These are phyloP conservation scores for Madurella mycetomatis DNA, from an alignment of 2,329 filamentous ascomycete species.

Conservation along the genomic window DNA sequence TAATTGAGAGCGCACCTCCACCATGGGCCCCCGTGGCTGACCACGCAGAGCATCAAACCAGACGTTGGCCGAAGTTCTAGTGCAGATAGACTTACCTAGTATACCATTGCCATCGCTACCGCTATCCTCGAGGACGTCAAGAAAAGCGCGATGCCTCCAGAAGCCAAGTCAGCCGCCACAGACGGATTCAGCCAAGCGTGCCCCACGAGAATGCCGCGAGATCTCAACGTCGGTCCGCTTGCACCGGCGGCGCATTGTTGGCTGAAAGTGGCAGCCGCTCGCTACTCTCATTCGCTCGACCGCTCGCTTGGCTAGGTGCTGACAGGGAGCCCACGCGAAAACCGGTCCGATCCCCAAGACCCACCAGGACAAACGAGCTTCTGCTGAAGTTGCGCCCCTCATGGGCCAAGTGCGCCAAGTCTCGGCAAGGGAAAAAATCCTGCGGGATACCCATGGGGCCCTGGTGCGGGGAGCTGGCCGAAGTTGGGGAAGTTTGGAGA, in stretches of 20 bases:
- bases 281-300: constrained; percentile 17
- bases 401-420: constrained; percentile 18
- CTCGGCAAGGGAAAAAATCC: constrained; percentile 17
- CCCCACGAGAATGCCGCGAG: constrained; percentile 13
- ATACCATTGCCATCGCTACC: background rate
- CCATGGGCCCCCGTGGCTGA: constrained; percentile 4
- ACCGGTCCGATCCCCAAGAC: constrained; percentile 23
- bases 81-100: too few species aligned
- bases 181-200: background rate
- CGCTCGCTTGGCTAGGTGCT: constrained; percentile 10
- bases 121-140: background rate
- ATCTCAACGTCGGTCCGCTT: constrained; percentile 22
- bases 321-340: constrained; percentile 20
- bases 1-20: constrained; percentile 3
- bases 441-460: constrained; percentile 5
- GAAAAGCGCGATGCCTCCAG: too few species aligned
- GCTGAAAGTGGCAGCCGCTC: constrained; percentile 11
- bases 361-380: constrained; percentile 5
- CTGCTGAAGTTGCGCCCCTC: constrained; percentile 6
- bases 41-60: background rate
- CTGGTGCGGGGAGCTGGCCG: constrained; percentile 8
- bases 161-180: too few species aligned
- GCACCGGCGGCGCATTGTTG: constrained; percentile 17
- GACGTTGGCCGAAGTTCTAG: background rate
- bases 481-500: constrained; percentile 27